These are phyloP conservation scores for Ophiostoma piceae DNA, from an alignment of 2,329 filamentous ascomycete genomes.

Conservation along the genomic window DNA sequence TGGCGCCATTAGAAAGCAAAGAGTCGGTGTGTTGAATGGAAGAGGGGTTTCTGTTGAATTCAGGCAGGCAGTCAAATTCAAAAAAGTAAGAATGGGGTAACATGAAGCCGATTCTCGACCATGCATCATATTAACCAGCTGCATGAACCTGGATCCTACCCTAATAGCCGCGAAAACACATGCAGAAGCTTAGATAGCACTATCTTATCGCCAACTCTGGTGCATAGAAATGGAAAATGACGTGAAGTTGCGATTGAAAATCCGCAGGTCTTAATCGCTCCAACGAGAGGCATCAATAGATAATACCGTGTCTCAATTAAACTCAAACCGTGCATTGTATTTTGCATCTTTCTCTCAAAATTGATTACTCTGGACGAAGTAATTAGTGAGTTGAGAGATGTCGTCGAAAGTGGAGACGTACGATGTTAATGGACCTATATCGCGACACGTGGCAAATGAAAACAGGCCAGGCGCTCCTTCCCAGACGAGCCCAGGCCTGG, in stretches of 20 bases:
- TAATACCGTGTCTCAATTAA: too few relatives aligned
- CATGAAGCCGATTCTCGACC: background rate
- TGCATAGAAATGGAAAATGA: background rate
- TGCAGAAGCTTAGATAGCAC: background rate
- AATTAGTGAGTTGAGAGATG: background rate
- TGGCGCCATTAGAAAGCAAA: background rate
- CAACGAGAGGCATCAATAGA: too few relatives aligned
- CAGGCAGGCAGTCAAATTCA: background rate
- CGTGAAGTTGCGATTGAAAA: too few relatives aligned
- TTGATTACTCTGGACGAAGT: background rate
- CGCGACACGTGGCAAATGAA: conserved; percentile 8
- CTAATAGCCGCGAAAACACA: background rate
- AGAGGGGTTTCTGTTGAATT: background rate
- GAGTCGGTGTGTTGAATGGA: background rate
- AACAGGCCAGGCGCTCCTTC: background rate
- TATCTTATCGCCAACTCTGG: background rate
- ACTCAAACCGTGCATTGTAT: background rate
- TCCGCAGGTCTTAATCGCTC: too few relatives aligned
- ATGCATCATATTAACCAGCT: background rate
- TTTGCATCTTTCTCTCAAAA: background rate
- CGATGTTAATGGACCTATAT: background rate
- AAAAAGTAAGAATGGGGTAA: conserved; percentile 6
- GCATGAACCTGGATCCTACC: background rate
- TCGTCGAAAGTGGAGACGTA: background rate
- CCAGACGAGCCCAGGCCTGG: background rate